These are phyloP conservation scores for Globomyces pollinis-pini DNA, from an alignment of 192 early-diverging fungal genomes.

Conservation along the genomic window DNA sequence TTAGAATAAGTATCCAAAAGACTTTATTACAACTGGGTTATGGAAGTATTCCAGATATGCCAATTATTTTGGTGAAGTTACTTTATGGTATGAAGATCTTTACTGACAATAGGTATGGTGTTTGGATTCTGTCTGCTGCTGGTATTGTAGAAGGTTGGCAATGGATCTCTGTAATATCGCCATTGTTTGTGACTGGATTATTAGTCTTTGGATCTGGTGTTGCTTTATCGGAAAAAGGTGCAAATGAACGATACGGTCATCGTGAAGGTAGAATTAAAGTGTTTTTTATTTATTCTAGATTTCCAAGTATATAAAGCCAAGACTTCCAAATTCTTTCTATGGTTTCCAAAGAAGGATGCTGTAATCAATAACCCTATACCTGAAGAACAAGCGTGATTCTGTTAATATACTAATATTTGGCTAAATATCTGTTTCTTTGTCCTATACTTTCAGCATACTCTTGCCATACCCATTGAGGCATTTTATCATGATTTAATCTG, in stretches of 20 bases:
- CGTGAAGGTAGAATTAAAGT: too few relatives aligned
- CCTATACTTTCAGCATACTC: too few relatives aligned
- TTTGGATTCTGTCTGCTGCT: conserved; percentile 35
- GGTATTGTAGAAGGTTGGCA: conserved; percentile 43
- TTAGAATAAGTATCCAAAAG: conserved; percentile 33
- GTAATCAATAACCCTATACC: too few relatives aligned
- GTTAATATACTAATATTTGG: too few relatives aligned
- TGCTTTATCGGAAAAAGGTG: conserved; percentile 26
- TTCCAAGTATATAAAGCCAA: conserved; percentile 31
- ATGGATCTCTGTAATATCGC: conserved; percentile 37
- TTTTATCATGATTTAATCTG: too few relatives aligned
- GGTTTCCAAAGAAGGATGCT: conserved; percentile 34
- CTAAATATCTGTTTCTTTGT: too few relatives aligned
- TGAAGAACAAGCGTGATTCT: too few relatives aligned
- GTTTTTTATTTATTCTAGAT: conserved; percentile 19
- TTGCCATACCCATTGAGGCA: too few relatives aligned
- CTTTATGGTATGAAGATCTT: too few relatives aligned
- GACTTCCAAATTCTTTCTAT: conserved; percentile 34
- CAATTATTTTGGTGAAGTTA: conserved; percentile 48
- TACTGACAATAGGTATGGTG: too few relatives aligned
- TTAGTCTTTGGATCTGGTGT: conserved; percentile 35
- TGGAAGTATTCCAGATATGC: conserved; percentile 36
- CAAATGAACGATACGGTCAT: conserved; percentile 35
- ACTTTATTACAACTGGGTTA: conserved; percentile 41
- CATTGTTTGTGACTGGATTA: conserved; percentile 40